phyloP scores from a whole-genome alignment of 306 rosid genomes.

The Cicer chorassanicum region DNA sequence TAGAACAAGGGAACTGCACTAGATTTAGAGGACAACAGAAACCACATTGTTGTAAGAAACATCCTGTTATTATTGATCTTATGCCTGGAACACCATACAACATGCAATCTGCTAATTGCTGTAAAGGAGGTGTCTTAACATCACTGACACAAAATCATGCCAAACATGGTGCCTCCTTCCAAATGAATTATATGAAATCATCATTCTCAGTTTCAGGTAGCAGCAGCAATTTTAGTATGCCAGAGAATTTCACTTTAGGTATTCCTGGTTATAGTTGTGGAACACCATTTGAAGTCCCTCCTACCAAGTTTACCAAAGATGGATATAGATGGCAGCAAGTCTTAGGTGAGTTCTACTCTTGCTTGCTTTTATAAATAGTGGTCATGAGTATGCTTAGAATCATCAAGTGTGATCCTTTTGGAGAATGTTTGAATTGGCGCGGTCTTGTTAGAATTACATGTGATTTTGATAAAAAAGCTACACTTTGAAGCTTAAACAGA shows the following conservation, averaged over 20 bases:
- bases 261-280: constrained; percentile 75
- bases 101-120: constrained; percentile 64
- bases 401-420: no score
- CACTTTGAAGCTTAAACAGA: no score
- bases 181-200: constrained; percentile 50
- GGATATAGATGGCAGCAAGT: constrained; percentile 67
- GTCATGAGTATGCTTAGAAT: not conserved
- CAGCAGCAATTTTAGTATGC: constrained; percentile 41
- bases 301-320: constrained; percentile 51
- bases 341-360: constrained; percentile 56
- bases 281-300: constrained; percentile 54
- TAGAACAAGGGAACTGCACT: constrained; percentile 71
- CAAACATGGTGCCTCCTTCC: constrained; percentile 52
- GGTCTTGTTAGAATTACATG: no score
- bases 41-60: constrained; percentile 75
- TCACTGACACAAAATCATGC: constrained; percentile 65
- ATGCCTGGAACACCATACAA: constrained; percentile 66
- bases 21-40: constrained; percentile 50
- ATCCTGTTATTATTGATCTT: constrained; percentile 66
- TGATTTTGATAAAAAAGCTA: no score
- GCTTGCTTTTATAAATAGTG: not conserved
- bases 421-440: no score
- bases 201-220: not conserved
- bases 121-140: constrained; percentile 68
- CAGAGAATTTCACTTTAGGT: constrained; percentile 63